Base-by-base conservation (phyloP, 345 rosid species). In the Bretschneidera sinensis region DNA sequence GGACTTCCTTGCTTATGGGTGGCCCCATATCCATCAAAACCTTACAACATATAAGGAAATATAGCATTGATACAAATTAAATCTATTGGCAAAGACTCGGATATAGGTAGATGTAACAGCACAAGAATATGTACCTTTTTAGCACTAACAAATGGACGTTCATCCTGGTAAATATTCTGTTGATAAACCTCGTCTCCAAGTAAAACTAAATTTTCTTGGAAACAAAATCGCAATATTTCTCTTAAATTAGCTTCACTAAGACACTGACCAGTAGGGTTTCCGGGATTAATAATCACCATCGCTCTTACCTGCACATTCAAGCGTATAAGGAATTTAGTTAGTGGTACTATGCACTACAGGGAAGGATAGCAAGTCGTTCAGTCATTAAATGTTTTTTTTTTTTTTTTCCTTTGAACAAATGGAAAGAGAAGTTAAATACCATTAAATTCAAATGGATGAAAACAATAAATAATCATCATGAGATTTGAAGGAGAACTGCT, bases 101-200 rank as follows among this genome's bases (percentile, higher is more conserved):
- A 49, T 45, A n/a, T n/a, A n/a, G n/a, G n/a, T 23, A 45, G 48
- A 69, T 31, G 31, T 22, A 59, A 63, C 51, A 52, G 31, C 34
- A 60, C 2, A 57, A 48, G 64, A 66, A 71, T 51, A 39, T 24
- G 33, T 65, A 94, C 99, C 87, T 94, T 94, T 72, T 65, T 84
- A 63, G 96, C 59, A 72, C 99, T 94, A 73, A 94, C 61, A 72
- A 94, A 90, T 7, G 95, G 99, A 54, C 96, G 99, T 64, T 90
- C 88, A 61, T 94, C 96, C 74, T 94, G 99, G 76, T 94, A 94
- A 59, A 90, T 69, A 66, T 94, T 94, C 85, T 90, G 97, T 79
- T 94, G 99, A 79, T 94, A 94, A 52, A 94, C 99, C 79, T 94
- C 99, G 7, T 94, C 99, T 59, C 97, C 99, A 53, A 94, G 86